A percentile compares a stretch with the other conserved stretches of the same genome.
Conservation (phyloP, 2,329 filamentous ascomycete species). For the Botrytis aclada region DNA sequence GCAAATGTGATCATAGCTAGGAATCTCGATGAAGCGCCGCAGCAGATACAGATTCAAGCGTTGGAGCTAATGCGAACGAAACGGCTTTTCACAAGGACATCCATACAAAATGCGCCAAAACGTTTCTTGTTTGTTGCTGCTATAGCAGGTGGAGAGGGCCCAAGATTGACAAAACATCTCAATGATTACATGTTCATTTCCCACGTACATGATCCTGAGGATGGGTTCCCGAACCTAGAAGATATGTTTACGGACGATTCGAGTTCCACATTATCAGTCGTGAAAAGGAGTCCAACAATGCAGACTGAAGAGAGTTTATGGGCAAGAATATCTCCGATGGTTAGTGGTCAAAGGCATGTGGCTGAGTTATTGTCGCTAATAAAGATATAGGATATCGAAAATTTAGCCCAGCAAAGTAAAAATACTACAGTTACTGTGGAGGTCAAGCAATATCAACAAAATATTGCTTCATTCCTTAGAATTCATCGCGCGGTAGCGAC, state of each 20-base stretch:
- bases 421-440: constrained; percentile 68
- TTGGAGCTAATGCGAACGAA: constrained; percentile 75
- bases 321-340: constrained; percentile 33
- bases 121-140: constrained; percentile 78
- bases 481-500: constrained; percentile 80
- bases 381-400: constrained; percentile 32
- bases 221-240: constrained; percentile 74
- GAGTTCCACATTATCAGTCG: constrained; percentile 37
- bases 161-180: constrained; percentile 54
- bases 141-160: constrained; percentile 51
- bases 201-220: constrained; percentile 71
- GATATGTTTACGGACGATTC: constrained; percentile 46
- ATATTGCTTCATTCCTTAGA: constrained; percentile 82
- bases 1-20: constrained; percentile 81
- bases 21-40: constrained; percentile 71
- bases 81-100: constrained; percentile 72
- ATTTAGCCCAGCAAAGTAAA: constrained; percentile 49
- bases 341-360: constrained; percentile 18
- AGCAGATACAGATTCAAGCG: constrained; percentile 77
- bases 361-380: constrained; percentile 21
- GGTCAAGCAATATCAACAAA: constrained; percentile 78
- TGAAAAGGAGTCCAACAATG: constrained; percentile 32
- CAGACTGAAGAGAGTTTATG: constrained; percentile 22
- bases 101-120: constrained; percentile 70
- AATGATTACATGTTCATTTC: constrained; percentile 87